These are phyloP conservation scores for Tricholoma saponaceum DNA, from an alignment of 768 basidiomycete species.

Conservation along the genomic window DNA sequence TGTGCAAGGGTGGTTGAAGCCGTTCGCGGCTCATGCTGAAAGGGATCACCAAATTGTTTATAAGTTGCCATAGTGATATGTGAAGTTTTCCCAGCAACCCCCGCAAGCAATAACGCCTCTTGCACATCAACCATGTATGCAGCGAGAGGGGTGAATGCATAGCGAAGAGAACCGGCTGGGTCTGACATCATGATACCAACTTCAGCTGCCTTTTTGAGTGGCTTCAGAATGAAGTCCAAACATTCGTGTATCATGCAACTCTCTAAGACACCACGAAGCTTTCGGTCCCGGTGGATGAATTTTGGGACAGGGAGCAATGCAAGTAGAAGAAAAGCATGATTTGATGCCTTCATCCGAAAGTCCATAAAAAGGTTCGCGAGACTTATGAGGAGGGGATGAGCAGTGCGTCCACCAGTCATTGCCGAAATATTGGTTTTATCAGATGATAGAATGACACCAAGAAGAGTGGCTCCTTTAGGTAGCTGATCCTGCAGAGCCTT, in stretches of 20 bases:
- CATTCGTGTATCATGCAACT: conserved; percentile 22
- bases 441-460: conserved; percentile 14
- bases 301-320: conserved; percentile 17
- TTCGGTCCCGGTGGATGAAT: conserved; percentile 1
- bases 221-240: conserved; percentile 24
- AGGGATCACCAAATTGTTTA: conserved; percentile 25
- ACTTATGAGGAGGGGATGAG: conserved; percentile 12
- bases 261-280: conserved; percentile 20
- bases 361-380: conserved; percentile 12
- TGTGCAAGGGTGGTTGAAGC: conserved; percentile 15
- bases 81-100: conserved; percentile 26
- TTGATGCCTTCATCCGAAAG: conserved; percentile 11
- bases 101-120: conserved; percentile 23
- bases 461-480: conserved; percentile 11
- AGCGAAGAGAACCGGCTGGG: conserved; percentile 17
- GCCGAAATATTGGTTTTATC: conserved; percentile 16
- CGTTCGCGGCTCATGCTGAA: conserved; percentile 20
- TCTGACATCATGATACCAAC: conserved; percentile 25
- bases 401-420: conserved; percentile 10
- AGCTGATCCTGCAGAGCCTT: background rate
- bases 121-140: conserved; percentile 29
- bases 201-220: conserved; percentile 25
- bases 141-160: conserved; percentile 24
- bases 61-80: conserved; percentile 26
- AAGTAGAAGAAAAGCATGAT: conserved; percentile 14